These are phyloP conservation scores for Aspergillus incahuasiensis DNA, from an alignment of 495 filamentous ascomycete species.

Conservation along the genomic window DNA sequence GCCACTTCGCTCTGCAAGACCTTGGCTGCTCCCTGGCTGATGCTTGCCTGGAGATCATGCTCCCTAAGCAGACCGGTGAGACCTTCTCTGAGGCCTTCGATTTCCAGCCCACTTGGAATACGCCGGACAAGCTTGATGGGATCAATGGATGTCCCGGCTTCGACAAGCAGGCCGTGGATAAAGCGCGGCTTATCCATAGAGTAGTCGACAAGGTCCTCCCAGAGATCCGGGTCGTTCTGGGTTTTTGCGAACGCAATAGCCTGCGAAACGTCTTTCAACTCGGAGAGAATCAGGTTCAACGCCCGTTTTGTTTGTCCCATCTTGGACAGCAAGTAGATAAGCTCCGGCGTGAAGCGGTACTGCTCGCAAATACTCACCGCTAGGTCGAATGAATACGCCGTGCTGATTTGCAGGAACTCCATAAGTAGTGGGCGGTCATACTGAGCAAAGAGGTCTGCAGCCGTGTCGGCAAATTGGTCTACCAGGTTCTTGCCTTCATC, in stretches of 20 bases:
- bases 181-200: constrained; percentile 95
- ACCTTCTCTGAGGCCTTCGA: constrained; percentile 81
- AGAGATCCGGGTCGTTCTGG: constrained; percentile 83
- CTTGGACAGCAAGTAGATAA: constrained; percentile 91
- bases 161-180: constrained; percentile 85
- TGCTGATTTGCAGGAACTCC: constrained; percentile 79
- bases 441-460: constrained; percentile 76
- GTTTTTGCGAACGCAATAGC: constrained; percentile 93
- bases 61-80: constrained; percentile 83
- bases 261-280: constrained; percentile 78
- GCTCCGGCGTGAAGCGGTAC: constrained; percentile 73
- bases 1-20: constrained; percentile 86
- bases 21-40: constrained; percentile 81
- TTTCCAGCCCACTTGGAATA: constrained; percentile 86
- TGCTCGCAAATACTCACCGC: constrained; percentile 77
- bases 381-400: constrained; percentile 71
- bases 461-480: constrained; percentile 78
- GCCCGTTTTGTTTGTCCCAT: constrained; percentile 89
- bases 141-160: constrained; percentile 88
- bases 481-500: constrained; percentile 70
- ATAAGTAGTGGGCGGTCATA: constrained; percentile 77
- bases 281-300: constrained; percentile 84
- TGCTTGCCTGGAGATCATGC: constrained; percentile 87
- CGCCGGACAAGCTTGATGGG: constrained; percentile 83
- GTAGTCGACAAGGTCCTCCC: constrained; percentile 92